Evolutionary conservation across 2,329 filamentous ascomycete species (phyloP).

Genomic region (Botrytis elliptica): DNA sequence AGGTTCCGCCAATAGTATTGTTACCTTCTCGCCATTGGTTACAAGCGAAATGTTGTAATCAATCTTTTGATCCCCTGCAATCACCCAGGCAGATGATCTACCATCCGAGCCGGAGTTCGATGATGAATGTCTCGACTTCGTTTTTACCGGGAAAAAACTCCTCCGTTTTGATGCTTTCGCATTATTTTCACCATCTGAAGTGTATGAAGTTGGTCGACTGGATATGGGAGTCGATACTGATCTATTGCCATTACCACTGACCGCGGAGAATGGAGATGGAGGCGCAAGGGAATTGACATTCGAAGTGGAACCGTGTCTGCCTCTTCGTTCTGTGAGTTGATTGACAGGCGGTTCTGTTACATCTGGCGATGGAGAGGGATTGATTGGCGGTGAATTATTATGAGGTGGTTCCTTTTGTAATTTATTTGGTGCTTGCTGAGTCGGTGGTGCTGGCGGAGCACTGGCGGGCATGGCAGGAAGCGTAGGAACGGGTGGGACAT

Average conservation of each 20-base stretch:
- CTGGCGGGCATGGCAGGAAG: conserved; percentile 5
- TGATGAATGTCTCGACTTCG: conserved; percentile 13
- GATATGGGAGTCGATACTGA: conserved; percentile 19
- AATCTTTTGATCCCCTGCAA: conserved; percentile 16
- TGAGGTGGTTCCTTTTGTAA: conserved; percentile 16
- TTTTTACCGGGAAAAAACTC: conserved; percentile 17
- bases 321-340: conserved; percentile 10
- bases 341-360: not conserved
- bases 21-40: conserved; percentile 16
- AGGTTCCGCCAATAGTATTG: not conserved
- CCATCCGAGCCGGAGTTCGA: conserved; percentile 10
- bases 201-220: conserved; percentile 17
- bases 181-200: conserved; percentile 14
- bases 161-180: conserved; percentile 12
- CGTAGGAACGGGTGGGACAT: not conserved
- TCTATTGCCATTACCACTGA: conserved; percentile 7
- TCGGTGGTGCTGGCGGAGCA: conserved; percentile 1
- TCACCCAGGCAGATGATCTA: conserved; percentile 22
- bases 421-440: not conserved
- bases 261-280: conserved; percentile 8
- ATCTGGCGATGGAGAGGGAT: conserved; percentile 3
- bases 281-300: conserved; percentile 18
- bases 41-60: conserved; percentile 21
- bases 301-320: conserved; percentile 16
- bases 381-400: not conserved